A percentile compares a stretch with the other conserved stretches of the same genome.
These are phyloP conservation scores for Melampsora larici-populina DNA, from an alignment of 1,284 basidiomycete genomes.

Conservation along the genomic window DNA sequence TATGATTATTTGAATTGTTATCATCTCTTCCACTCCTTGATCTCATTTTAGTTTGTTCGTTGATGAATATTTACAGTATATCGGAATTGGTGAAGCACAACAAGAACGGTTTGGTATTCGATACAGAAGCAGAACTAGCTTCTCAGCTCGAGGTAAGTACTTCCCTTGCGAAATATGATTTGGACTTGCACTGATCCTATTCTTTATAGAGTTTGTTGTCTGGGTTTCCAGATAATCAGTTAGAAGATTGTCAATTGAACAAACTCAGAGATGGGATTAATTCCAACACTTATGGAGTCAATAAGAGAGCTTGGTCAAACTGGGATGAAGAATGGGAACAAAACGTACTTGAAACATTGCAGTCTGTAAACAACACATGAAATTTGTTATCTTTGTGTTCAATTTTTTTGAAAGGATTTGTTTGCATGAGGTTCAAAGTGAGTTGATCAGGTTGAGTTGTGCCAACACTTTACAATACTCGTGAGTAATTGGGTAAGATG, in stretches of 20 bases:
- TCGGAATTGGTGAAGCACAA: constrained; percentile 79
- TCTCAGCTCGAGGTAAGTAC: constrained; percentile 66
- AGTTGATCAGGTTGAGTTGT: too few species aligned
- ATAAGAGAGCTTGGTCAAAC: constrained; percentile 9
- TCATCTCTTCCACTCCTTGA: constrained; percentile 1
- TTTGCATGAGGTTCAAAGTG: too few species aligned
- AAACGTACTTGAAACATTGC: constrained; percentile 9
- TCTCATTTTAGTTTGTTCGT: constrained; percentile 10
- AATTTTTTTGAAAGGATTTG: not conserved
- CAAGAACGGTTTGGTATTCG: constrained; percentile 76
- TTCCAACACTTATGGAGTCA: constrained; percentile 11
- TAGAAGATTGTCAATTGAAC: not conserved
- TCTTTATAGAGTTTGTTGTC: constrained; percentile 6
- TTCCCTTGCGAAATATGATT: not conserved
- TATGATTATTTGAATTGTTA: constrained; percentile 54
- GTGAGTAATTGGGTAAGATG: too few species aligned
- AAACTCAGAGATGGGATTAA: constrained; percentile 9
- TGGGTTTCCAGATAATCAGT: not conserved
- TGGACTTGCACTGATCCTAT: not conserved
- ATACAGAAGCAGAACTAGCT: constrained; percentile 66
- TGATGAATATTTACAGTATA: constrained; percentile 60
- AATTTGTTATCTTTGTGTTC: not conserved
- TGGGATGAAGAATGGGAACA: constrained; percentile 38
- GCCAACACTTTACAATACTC: too few species aligned
- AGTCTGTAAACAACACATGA: not conserved